phyloP scores from a whole-genome alignment of 805 yeast genomes.

The Hanseniaspora pseudoguilliermondii region DNA sequence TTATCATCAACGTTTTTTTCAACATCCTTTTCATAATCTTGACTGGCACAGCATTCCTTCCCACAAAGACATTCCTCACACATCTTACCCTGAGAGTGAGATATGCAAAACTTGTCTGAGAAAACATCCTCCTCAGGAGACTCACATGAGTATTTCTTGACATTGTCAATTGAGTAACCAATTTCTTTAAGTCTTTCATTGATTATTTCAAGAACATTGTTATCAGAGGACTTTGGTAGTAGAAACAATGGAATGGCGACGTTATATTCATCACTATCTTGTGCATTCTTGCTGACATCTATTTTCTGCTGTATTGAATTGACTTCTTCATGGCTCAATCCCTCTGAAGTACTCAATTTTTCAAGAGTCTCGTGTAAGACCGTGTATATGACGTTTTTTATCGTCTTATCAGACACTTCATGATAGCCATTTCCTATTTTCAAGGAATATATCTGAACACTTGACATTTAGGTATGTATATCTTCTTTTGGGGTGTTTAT shows the following conservation, averaged over 20 bases:
- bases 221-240: background rate
- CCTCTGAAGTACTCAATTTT: background rate
- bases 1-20: background rate
- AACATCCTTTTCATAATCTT: background rate
- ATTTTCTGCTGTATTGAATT: background rate
- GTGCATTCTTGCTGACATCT: background rate
- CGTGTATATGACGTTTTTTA: background rate
- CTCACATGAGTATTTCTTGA: background rate
- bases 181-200: background rate
- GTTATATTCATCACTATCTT: background rate
- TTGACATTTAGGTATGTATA: background rate
- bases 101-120: background rate
- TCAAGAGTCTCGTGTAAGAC: background rate
- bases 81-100: background rate
- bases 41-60: background rate
- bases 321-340: background rate
- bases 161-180: conserved; percentile 3
- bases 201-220: background rate
- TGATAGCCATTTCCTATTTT: conserved; percentile 10
- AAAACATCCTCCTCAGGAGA: background rate
- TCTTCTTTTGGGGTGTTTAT: background rate
- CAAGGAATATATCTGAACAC: background rate
- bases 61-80: conserved; percentile 3
- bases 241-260: conserved; percentile 1
- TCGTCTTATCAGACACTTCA: conserved; percentile 15